These are phyloP conservation scores for Termitomyces sp. DNA, from an alignment of 768 basidiomycete species.

Conservation along the genomic window DNA sequence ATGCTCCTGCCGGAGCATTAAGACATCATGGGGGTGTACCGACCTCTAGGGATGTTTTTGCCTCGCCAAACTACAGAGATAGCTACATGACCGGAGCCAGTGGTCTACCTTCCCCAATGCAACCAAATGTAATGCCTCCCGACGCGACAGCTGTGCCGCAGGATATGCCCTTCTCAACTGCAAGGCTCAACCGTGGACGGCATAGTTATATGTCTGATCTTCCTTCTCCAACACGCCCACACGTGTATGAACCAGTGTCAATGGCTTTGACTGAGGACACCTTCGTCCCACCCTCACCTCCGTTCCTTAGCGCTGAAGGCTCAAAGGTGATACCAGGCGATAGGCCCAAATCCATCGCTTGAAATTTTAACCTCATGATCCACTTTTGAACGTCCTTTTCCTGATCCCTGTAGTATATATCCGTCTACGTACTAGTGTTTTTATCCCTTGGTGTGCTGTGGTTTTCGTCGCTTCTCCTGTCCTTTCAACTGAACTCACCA, in stretches of 20 bases:
- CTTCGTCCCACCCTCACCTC: slow-evolving; percentile 53
- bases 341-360: slow-evolving; percentile 41
- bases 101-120: slow-evolving; percentile 2
- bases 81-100: slow-evolving; percentile 2
- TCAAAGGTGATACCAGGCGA: slow-evolving; percentile 24
- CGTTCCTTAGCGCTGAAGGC: slow-evolving; percentile 42
- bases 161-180: slow-evolving; percentile 17
- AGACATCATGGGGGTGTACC: neutral
- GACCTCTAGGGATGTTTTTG: neutral
- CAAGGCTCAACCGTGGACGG: slow-evolving; percentile 35
- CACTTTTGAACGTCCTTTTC: neutral
- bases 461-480: neutral
- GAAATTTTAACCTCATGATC: slow-evolving; percentile 5
- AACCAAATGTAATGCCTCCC: neutral
- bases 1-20: neutral
- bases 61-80: slow-evolving; percentile 1
- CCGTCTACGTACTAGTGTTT: neutral
- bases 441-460: slow-evolving; percentile 3
- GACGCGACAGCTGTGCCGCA: neutral
- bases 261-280: slow-evolving; percentile 58
- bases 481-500: neutral
- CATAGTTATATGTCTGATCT: slow-evolving; percentile 27
- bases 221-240: slow-evolving; percentile 22
- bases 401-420: slow-evolving; percentile 8
- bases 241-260: slow-evolving; percentile 71